phyloP scores from a whole-genome alignment of 2,329 filamentous ascomycete genomes.

The Drechslerella dactyloides region DNA sequence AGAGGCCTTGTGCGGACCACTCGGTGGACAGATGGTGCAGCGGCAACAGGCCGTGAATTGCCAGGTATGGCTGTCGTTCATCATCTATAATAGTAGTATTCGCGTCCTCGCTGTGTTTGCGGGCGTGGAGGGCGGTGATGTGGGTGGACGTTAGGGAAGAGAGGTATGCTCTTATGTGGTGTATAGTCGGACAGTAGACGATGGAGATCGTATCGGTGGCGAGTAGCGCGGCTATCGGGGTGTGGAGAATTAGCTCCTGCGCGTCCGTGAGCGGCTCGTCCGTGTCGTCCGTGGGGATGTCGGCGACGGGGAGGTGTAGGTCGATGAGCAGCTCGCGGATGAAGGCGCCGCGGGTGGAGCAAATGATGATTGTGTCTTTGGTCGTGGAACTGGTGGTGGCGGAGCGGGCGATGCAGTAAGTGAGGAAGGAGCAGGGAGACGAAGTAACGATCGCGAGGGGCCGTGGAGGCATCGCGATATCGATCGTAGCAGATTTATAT shows the following conservation, averaged over 20 bases:
- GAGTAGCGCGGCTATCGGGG: constrained; percentile 25
- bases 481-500: not conserved
- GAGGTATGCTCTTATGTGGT: constrained; percentile 43
- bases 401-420: constrained; percentile 30
- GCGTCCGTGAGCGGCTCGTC: constrained; percentile 7
- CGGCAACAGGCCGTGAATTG: constrained; percentile 31
- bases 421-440: constrained; percentile 30
- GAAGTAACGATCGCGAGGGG: constrained; percentile 18
- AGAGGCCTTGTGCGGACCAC: constrained; percentile 45
- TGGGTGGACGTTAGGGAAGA: constrained; percentile 18
- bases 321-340: constrained; percentile 40
- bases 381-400: constrained; percentile 1
- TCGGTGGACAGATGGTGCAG: constrained; percentile 43
- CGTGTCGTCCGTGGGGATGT: constrained; percentile 9
- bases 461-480: not conserved
- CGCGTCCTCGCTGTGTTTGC: not conserved
- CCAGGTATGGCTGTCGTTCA: constrained; percentile 14
- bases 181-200: constrained; percentile 43
- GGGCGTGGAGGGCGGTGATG: too few species aligned
- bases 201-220: constrained; percentile 31
- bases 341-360: constrained; percentile 35
- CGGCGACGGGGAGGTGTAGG: constrained; percentile 15
- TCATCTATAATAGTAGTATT: not conserved
- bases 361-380: constrained; percentile 40
- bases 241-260: constrained; percentile 20